Conservation (phyloP, 192 early-diverging fungal species). For the Podochytrium sp. region DNA sequence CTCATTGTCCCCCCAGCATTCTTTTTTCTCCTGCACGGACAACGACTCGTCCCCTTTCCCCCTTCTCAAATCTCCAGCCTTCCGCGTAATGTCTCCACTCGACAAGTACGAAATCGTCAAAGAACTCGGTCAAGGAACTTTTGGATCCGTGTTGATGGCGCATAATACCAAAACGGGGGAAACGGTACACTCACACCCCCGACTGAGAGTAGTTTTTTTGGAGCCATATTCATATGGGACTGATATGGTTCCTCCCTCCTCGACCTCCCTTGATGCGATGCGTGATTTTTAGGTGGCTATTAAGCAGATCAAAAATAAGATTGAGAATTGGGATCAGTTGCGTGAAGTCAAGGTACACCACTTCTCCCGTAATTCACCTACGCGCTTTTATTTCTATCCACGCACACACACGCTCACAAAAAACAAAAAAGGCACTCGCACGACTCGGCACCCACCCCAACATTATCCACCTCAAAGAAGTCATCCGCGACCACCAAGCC, state of each 20-base stretch:
- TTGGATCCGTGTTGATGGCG: constrained; percentile 77
- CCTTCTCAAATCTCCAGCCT: no score
- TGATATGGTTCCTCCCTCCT: not conserved
- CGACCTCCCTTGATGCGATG: not conserved
- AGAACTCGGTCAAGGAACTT: constrained; percentile 83
- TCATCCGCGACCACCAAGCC: constrained; percentile 67
- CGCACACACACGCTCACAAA: not conserved
- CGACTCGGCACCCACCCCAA: constrained; percentile 77
- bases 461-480: constrained; percentile 83
- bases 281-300: constrained; percentile 73
- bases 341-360: constrained; percentile 76
- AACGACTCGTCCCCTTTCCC: no score
- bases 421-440: constrained; percentile 59
- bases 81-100: constrained; percentile 14
- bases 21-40: no score
- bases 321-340: constrained; percentile 68
- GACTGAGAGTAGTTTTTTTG: no score
- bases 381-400: not conserved
- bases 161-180: constrained; percentile 67
- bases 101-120: constrained; percentile 66
- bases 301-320: constrained; percentile 87
- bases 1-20: no score
- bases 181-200: no score
- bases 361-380: not conserved
- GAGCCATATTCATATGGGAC: no score